These are phyloP conservation scores for Ophiostoma triangulosporum DNA, from an alignment of 2,329 filamentous ascomycete species.

Conservation along the genomic window DNA sequence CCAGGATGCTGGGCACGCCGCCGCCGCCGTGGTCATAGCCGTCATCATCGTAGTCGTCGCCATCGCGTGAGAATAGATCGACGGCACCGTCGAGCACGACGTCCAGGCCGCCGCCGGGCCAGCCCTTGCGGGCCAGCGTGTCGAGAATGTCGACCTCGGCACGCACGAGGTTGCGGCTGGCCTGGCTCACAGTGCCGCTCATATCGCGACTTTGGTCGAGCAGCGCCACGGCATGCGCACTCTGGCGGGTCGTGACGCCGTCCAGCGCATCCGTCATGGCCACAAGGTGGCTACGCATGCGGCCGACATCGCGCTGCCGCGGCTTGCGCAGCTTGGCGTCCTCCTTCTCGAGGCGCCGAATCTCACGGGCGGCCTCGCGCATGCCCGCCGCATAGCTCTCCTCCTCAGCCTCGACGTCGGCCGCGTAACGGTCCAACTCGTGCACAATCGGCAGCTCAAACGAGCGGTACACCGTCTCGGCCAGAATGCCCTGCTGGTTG, in stretches of 20 bases:
- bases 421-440: conserved; percentile 52
- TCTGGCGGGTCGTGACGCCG: conserved; percentile 46
- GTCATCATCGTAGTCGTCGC: conserved; percentile 9
- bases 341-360: conserved; percentile 50
- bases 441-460: conserved; percentile 59
- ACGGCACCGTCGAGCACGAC: conserved; percentile 50
- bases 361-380: conserved; percentile 43
- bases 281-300: conserved; percentile 49
- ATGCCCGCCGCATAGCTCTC: conserved; percentile 43
- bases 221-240: conserved; percentile 43
- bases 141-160: conserved; percentile 61
- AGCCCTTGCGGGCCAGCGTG: conserved; percentile 51
- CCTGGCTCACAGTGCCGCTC: conserved; percentile 47
- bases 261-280: conserved; percentile 49
- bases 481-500: conserved; percentile 57
- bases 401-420: conserved; percentile 51
- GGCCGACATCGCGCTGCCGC: conserved; percentile 44
- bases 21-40: conserved; percentile 10
- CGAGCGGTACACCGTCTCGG: conserved; percentile 52
- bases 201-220: conserved; percentile 52
- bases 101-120: conserved; percentile 52
- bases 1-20: not conserved
- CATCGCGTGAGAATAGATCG: conserved; percentile 31
- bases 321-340: conserved; percentile 45
- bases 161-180: conserved; percentile 49